Evolutionary conservation across 2,329 filamentous ascomycete genomes (phyloP).

Genomic region (Arachnopeziza araneosa): DNA sequence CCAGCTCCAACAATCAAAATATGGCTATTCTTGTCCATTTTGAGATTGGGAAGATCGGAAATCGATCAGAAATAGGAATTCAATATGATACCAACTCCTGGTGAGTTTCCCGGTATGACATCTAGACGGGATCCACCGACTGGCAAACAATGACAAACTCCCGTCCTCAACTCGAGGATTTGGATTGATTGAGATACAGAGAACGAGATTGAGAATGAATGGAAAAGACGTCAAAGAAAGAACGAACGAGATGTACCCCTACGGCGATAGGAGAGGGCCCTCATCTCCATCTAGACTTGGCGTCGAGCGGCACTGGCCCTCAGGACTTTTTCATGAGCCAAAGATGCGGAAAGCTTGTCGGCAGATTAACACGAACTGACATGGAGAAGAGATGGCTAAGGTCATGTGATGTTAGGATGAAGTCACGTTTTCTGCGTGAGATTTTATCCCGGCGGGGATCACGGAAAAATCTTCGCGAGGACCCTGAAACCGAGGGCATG

Average conservation of each 20-base stretch:
- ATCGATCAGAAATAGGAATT: too few relatives aligned
- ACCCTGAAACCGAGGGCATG: background rate
- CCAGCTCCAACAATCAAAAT: conserved; percentile 10
- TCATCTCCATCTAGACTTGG: background rate
- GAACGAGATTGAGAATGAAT: background rate
- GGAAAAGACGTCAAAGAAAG: background rate
- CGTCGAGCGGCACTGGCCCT: background rate
- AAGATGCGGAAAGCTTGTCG: background rate
- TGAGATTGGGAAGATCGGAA: too few relatives aligned
- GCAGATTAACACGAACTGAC: background rate
- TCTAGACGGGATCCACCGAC: background rate
- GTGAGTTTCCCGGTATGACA: too few relatives aligned
- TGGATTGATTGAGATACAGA: background rate
- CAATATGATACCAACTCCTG: too few relatives aligned
- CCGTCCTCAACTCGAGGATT: background rate
- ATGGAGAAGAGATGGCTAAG: background rate
- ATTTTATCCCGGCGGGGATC: background rate
- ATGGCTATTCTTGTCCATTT: conserved; percentile 6
- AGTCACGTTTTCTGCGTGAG: background rate
- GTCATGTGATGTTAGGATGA: background rate
- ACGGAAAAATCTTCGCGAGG: background rate
- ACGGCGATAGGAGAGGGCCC: background rate
- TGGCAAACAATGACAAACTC: background rate
- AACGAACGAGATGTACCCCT: background rate
- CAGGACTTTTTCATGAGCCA: background rate